Base-by-base conservation (phyloP, 495 filamentous ascomycete genomes). In the Podospora fimiseda region DNA sequence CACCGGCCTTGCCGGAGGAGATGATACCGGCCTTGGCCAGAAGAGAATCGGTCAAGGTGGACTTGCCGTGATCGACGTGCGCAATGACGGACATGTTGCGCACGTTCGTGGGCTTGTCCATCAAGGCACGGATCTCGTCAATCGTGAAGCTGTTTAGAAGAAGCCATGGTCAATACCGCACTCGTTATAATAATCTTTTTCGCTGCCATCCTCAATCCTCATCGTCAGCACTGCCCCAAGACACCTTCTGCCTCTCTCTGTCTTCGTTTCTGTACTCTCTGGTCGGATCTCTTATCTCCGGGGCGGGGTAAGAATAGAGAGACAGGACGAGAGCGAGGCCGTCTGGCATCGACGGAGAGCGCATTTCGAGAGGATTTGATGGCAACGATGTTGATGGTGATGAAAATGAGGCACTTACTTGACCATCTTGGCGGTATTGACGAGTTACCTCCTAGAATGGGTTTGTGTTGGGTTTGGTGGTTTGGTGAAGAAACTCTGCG, bases 61-160 rank as follows among this genome's bases (percentile, higher is more conserved):
- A 98, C 78, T 98, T 98, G 80, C 93, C 93, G 83, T 98, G 93
- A 80, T 98, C 93, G 82, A 98, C 90, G 79, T 99, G 93, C 73
- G 93, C 93, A 88, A 99, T 99, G 74, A 99, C 93, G 77, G 93
- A 96, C 94, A 97, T 99, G 70, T 76, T 75, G 75, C 93, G 89
- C 82, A 97, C 93, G 80, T 98, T 98, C 69, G 85, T 87, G 76
- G 87, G 83, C 73, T 88, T 87, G 88, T 96, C 66, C 93, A 98
- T 98, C 77, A 98, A 83, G 58, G 61, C 68, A 77, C 93, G 89
- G 82, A 98, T 89, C 84, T 96, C 89, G 71, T 96, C 90, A 77
- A 96, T 84, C 70, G 93, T 98, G 85, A 98, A 98, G 86, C 92
- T 98, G 70, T 75, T n/a, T n/a, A n/a, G 54, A 61, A 39, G 49